These are phyloP conservation scores for Crithidia thermophila DNA, from an alignment of 208 protist species.

Conservation along the genomic window DNA sequence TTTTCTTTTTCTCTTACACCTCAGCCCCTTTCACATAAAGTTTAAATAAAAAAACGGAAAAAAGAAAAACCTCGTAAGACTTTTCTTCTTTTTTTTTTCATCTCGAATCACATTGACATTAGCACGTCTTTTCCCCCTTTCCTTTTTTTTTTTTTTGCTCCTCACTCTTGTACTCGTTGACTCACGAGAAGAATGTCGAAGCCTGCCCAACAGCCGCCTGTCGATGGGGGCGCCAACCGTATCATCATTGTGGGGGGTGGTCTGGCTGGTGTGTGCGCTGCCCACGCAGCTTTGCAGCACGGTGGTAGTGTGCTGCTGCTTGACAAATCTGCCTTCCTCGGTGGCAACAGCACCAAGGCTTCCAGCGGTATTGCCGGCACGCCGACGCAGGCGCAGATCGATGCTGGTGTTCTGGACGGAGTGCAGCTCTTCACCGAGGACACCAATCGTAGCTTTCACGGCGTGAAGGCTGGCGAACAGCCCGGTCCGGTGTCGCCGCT, in stretches of 20 bases:
- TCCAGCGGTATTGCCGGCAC: slow-evolving; percentile 92
- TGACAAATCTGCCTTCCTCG: slow-evolving; percentile 86
- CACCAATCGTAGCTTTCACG: slow-evolving; percentile 58
- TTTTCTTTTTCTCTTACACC: no score
- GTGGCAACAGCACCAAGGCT: slow-evolving; percentile 92
- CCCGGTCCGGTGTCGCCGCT: slow-evolving; percentile 42
- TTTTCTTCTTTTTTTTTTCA: slow-evolving; percentile 5
- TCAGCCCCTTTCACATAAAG: no score
- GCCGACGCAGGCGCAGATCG: slow-evolving; percentile 75
- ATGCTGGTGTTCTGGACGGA: slow-evolving; percentile 59
- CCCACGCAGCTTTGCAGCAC: slow-evolving; percentile 50
- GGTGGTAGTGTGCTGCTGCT: slow-evolving; percentile 79
- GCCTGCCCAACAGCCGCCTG: slow-evolving; percentile 3
- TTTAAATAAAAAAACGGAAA: no score
- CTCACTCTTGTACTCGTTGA: background rate
- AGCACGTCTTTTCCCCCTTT: background rate
- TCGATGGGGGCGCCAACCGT: slow-evolving; percentile 31
- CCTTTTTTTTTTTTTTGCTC: slow-evolving; percentile 5
- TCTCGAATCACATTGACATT: background rate
- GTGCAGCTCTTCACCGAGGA: slow-evolving; percentile 56
- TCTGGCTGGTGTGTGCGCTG: slow-evolving; percentile 62
- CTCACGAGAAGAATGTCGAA: background rate
- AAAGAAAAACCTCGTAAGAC: background rate
- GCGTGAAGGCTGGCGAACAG: slow-evolving; percentile 35
- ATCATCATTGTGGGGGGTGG: slow-evolving; percentile 72